Conservation (phyloP, 306 rosid species). For the Clitoria ternatea region DNA sequence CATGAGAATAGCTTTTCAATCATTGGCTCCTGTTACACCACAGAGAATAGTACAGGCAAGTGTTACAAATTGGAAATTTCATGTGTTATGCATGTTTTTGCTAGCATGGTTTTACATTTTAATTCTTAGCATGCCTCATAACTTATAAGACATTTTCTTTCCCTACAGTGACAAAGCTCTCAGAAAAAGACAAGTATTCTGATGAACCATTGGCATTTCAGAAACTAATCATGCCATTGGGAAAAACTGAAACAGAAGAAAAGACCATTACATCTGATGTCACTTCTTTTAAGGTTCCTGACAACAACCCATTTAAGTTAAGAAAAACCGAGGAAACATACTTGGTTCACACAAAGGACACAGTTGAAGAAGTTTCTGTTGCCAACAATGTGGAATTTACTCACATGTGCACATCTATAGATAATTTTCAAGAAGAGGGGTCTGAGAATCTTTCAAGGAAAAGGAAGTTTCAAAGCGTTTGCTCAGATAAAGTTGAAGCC, state of each 20-base stretch:
- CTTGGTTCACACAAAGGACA: constrained; percentile 25
- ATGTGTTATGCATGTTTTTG: not conserved
- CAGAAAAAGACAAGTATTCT: constrained; percentile 31
- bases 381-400: constrained; percentile 31
- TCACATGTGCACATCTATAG: constrained; percentile 31
- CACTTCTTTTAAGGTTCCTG: constrained; percentile 47
- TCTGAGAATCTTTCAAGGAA: constrained; percentile 35
- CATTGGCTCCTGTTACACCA: constrained; percentile 41
- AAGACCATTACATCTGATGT: not conserved
- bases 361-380: constrained; percentile 25
- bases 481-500: constrained; percentile 30
- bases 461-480: constrained; percentile 39
- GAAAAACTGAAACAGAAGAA: constrained; percentile 23
- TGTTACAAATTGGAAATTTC: constrained; percentile 4
- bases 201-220: constrained; percentile 50
- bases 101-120: not conserved
- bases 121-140: not conserved
- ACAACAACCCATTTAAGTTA: constrained; percentile 82
- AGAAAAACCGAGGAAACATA: constrained; percentile 35
- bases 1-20: constrained; percentile 47
- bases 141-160: not conserved
- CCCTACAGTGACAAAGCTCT: constrained; percentile 37
- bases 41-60: constrained; percentile 50
- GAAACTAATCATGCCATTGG: constrained; percentile 53
- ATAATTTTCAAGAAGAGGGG: constrained; percentile 20